Percentiles rank a stretch among this genome's conserved stretches.
Evolutionary conservation across 2,329 filamentous ascomycete genomes (phyloP).

Genomic region (Metarhizium sp.): DNA sequence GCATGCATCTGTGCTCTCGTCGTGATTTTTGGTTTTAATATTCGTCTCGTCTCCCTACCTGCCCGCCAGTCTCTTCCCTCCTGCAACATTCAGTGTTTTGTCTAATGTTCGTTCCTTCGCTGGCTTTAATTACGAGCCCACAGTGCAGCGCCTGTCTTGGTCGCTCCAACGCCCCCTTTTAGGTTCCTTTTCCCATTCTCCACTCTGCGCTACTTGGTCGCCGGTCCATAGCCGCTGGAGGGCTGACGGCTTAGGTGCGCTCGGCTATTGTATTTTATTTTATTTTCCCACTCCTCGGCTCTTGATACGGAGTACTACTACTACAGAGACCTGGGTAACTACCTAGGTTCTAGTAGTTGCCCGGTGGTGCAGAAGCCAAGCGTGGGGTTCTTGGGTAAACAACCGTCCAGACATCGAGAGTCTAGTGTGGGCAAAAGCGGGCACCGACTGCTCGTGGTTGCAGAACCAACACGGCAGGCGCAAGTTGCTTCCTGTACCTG

Average conservation of each 20-base stretch:
- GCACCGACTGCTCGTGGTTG: not conserved
- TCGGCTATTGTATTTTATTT: no score
- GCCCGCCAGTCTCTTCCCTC: not conserved
- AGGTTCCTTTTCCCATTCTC: no score
- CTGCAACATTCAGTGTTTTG: not conserved
- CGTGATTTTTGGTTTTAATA: no score
- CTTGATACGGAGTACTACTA: no score
- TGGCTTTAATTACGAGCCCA: no score
- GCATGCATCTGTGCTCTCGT: not conserved
- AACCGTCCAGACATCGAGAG: constrained; percentile 2
- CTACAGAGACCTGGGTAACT: not conserved
- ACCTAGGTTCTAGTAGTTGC: not conserved
- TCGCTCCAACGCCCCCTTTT: no score
- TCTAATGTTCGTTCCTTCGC: not conserved
- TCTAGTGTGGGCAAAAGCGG: not conserved
- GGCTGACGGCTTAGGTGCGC: no score
- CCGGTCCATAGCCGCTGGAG: no score
- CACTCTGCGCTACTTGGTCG: no score
- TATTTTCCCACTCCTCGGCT: no score
- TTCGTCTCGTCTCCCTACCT: not conserved
- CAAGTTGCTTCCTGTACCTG: not conserved
- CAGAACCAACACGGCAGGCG: not conserved
- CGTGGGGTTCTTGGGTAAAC: constrained; percentile 7
- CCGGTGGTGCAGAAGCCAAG: not conserved
- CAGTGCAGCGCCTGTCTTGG: no score